Evolutionary conservation across 164 flowering plant species (phyloP).

Genomic region (Vitis riparia): DNA sequence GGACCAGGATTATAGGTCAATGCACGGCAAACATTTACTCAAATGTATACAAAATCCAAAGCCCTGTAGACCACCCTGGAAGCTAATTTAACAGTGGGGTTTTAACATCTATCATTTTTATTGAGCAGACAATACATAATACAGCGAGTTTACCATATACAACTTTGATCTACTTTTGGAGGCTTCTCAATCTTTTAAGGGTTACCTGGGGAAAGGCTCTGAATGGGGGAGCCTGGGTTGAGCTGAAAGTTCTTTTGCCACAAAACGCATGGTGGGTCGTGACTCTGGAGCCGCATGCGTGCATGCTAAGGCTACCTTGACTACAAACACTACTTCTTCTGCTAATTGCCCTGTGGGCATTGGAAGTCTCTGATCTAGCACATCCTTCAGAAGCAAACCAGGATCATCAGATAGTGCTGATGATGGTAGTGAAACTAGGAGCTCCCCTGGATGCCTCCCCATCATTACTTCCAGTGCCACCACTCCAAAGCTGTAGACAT

Average conservation of each 20-base stretch:
- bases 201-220: too few species aligned
- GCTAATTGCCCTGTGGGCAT: constrained; percentile 50
- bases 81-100: too few species aligned
- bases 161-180: too few species aligned
- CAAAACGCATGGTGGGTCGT: constrained; percentile 64
- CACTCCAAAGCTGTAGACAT: constrained; percentile 77
- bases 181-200: too few species aligned
- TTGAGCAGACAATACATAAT: too few species aligned
- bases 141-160: too few species aligned
- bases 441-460: constrained; percentile 71
- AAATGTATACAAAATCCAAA: too few species aligned
- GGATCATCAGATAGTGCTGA: constrained; percentile 1
- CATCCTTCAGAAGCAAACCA: constrained; percentile 38
- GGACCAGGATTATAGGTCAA: too few species aligned
- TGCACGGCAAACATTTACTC: too few species aligned
- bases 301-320: constrained; percentile 54
- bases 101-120: too few species aligned
- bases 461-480: constrained; percentile 62
- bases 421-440: constrained; percentile 34
- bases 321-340: constrained; percentile 40
- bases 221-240: constrained; percentile 21
- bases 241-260: constrained; percentile 34
- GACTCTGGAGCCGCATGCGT: constrained; percentile 39
- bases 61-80: too few species aligned
- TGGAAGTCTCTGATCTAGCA: constrained; percentile 56